Evolutionary conservation across 2,329 filamentous ascomycete species (phyloP), one percentile per base, ranked within the genome.

Genomic region (Nemania sp.): DNA sequence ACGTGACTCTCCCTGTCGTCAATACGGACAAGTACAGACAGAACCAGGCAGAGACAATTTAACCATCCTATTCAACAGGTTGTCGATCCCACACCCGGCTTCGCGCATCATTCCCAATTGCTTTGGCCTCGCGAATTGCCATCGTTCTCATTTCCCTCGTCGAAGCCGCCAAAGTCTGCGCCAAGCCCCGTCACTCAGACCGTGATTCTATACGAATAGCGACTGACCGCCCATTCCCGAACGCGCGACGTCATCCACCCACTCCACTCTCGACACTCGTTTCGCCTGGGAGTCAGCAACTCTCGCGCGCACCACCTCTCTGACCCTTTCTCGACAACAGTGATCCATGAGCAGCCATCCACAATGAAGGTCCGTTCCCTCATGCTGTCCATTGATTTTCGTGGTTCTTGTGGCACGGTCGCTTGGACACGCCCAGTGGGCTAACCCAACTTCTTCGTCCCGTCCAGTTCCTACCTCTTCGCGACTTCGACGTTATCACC

Each of bases 401-500:
- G 18, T 9, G n/a, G 12, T 34, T 13, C 2, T 37, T 11, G 18
- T 9, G n/a, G 12, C 17, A 32, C 25, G 3, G 11, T n/a, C 18
- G 13, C 35, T 17, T 42, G 21, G 15, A 56, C 54, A 15, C 42
- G 54, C 47, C 45, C 56, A 7, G n/a, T 48, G 45, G 47, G 29
- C 60, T 59, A 46, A 64, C 34, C 60, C 57, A 46, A 64, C 34
- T 20, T 39, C 12, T 25, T 21, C 29, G 18, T 37, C 20, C 13
- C 56, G 5, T 58, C 45, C 51, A 99, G 94, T 99, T 96, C 77
- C 83, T 99, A 71, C 92, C 94, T 63, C 85, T 97, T 65, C 89
- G 88, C 76, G 90, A 96, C 68, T 93, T 98, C 74, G 93, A 98
- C 76, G 87, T 90, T 76, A 90, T 98, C 68, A 94, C 92, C 63